Percentiles rank a stretch among this genome's conserved stretches.
These are phyloP conservation scores for Kwoniella sp. DNA, from an alignment of 768 basidiomycete species.

Conservation along the genomic window DNA sequence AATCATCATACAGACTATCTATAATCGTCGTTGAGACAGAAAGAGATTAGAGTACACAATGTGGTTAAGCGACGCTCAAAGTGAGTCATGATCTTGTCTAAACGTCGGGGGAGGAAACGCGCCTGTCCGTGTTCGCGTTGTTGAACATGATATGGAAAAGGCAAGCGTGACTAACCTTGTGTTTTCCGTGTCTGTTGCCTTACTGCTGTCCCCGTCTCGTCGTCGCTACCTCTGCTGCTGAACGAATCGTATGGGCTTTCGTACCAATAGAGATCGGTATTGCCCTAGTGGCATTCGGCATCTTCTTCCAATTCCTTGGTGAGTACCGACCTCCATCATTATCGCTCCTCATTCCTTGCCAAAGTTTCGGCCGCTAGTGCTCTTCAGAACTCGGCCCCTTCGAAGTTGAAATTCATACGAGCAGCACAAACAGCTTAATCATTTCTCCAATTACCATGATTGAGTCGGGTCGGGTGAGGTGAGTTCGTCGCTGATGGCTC, in stretches of 20 bases:
- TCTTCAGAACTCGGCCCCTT: too few relatives aligned
- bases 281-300: slow-evolving; percentile 92
- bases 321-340: slow-evolving; percentile 10
- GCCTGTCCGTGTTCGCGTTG: too few relatives aligned
- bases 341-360: background rate
- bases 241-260: too few relatives aligned
- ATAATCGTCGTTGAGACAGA: background rate
- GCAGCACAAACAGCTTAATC: too few relatives aligned
- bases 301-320: slow-evolving; percentile 93
- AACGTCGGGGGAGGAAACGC: too few relatives aligned
- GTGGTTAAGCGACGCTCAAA: slow-evolving; percentile 66
- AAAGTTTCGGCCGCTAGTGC: too few relatives aligned
- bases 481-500: slow-evolving; percentile 7
- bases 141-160: background rate
- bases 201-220: too few relatives aligned
- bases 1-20: too few relatives aligned
- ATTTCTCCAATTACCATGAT: too few relatives aligned
- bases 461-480: too few relatives aligned
- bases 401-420: too few relatives aligned
- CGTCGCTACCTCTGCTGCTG: too few relatives aligned
- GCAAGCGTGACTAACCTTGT: slow-evolving; percentile 3
- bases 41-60: slow-evolving; percentile 40
- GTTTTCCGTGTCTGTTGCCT: background rate
- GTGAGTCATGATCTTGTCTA: slow-evolving; percentile 53
- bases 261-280: slow-evolving; percentile 90